Conservation (phyloP, 495 filamentous ascomycete species). For the Daldinia loculata region DNA sequence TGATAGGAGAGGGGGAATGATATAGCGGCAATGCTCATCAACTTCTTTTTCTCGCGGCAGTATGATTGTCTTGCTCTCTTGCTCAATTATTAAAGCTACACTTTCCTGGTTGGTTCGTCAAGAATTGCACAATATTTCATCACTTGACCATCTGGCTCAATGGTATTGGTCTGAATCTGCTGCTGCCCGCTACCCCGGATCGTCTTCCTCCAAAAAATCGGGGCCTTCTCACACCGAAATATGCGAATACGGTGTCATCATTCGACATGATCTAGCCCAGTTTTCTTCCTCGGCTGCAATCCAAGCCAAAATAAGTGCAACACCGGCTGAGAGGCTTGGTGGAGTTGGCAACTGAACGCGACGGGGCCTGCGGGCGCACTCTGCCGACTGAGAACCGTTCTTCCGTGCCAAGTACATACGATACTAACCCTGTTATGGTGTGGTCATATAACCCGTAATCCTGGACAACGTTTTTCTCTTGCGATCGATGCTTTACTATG, state of each 20-base stretch:
- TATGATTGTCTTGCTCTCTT: background rate
- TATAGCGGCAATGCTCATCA: slow-evolving; percentile 18
- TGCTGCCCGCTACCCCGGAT: slow-evolving; percentile 41
- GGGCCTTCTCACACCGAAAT: slow-evolving; percentile 9
- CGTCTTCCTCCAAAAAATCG: slow-evolving; percentile 29
- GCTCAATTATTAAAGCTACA: background rate
- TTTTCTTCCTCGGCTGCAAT: slow-evolving; percentile 29
- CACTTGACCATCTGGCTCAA: slow-evolving; percentile 22
- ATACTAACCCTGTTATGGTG: slow-evolving; percentile 1
- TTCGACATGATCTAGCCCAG: slow-evolving; percentile 13
- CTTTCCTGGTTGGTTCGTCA: slow-evolving; percentile 31
- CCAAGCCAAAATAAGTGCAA: slow-evolving; percentile 9
- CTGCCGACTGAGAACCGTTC: background rate
- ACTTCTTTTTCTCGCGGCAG: background rate
- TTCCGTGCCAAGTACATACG: background rate
- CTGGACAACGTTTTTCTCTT: background rate
- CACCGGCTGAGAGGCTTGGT: slow-evolving; percentile 15
- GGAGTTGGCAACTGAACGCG: slow-evolving; percentile 18
- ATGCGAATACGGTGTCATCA: slow-evolving; percentile 35
- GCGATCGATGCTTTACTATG: background rate
- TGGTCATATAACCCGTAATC: background rate
- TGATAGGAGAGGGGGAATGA: background rate
- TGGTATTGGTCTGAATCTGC: slow-evolving; percentile 24
- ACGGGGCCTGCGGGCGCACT: slow-evolving; percentile 5
- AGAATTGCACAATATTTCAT: slow-evolving; percentile 43